Percentiles rank a stretch among this genome's conserved stretches.
These are phyloP conservation scores for Colletotrichum abscissum DNA, from an alignment of 2,329 filamentous ascomycete species.

Conservation along the genomic window DNA sequence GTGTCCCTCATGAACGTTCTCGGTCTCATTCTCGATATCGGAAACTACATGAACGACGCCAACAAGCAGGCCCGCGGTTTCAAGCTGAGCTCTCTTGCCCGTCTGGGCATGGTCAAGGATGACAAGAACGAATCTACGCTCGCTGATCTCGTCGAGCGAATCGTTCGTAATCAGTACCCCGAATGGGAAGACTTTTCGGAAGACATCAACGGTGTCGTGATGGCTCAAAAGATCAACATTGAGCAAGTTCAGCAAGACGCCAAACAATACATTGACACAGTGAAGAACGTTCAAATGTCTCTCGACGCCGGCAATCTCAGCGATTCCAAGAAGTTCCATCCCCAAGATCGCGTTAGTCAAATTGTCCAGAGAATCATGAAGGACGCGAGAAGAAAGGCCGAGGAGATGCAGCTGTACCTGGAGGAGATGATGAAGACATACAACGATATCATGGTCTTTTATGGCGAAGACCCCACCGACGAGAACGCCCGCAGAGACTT, in stretches of 20 bases:
- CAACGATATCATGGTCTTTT: slow-evolving; percentile 96
- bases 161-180: slow-evolving; percentile 94
- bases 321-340: slow-evolving; percentile 97
- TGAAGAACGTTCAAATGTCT: slow-evolving; percentile 92
- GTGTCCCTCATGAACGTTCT: slow-evolving; percentile 96
- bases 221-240: slow-evolving; percentile 90
- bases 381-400: slow-evolving; percentile 93
- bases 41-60: slow-evolving; percentile 99
- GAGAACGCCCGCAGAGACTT: slow-evolving; percentile 95
- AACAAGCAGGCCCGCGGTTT: slow-evolving; percentile 99
- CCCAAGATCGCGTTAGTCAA: slow-evolving; percentile 92
- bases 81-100: slow-evolving; percentile 93
- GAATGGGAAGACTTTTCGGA: slow-evolving; percentile 92
- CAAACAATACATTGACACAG: slow-evolving; percentile 92
- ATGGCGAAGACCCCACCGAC: slow-evolving; percentile 92
- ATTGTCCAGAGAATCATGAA: slow-evolving; percentile 96
- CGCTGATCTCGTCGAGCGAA: slow-evolving; percentile 94
- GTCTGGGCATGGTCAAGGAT: slow-evolving; percentile 97
- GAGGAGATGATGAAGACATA: slow-evolving; percentile 93
- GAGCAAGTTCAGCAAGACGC: slow-evolving; percentile 91
- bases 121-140: slow-evolving; percentile 98
- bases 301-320: slow-evolving; percentile 94
- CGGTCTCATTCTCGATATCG: slow-evolving; percentile 95
- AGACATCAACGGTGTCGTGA: slow-evolving; percentile 84
- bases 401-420: slow-evolving; percentile 93